phyloP scores from a whole-genome alignment of 176 grass and related monocot genomes.

The Guadua angustifolia region DNA sequence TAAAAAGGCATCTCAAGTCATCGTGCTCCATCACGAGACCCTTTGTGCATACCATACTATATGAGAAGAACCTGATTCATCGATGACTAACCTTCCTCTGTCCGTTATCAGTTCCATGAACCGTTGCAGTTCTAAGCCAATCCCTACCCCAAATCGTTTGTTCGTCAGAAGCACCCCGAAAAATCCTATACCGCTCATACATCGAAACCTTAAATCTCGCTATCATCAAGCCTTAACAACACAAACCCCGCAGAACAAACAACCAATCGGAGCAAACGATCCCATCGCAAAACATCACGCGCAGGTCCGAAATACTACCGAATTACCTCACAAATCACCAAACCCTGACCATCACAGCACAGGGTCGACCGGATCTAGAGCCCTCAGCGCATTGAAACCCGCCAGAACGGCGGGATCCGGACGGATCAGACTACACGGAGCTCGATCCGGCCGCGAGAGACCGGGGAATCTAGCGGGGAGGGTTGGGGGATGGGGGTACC shows the following conservation, averaged over 20 bases:
- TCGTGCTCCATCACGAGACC: background rate
- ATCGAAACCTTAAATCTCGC: background rate
- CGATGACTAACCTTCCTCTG: background rate
- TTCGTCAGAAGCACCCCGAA: background rate
- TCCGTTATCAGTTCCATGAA: background rate
- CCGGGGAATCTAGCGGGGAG: background rate
- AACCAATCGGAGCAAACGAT: background rate
- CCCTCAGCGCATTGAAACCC: background rate
- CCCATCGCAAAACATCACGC: background rate
- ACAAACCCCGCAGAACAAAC: background rate
- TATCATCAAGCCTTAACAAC: background rate
- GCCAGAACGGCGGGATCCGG: background rate
- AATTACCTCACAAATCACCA: background rate
- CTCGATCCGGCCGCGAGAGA: constrained; percentile 34
- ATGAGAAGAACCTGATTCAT: background rate
- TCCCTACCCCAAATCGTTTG: background rate
- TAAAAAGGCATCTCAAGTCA: background rate
- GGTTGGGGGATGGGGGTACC: constrained; percentile 36
- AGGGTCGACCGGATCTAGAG: constrained; percentile 31
- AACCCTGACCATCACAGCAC: background rate
- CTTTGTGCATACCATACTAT: background rate
- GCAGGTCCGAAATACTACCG: background rate
- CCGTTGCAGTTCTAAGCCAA: background rate
- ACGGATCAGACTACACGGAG: constrained; percentile 27
- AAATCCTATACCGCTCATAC: background rate